phyloP scores from a whole-genome alignment of 1,139 yeast species.

The Suhomyces panamericanus region DNA sequence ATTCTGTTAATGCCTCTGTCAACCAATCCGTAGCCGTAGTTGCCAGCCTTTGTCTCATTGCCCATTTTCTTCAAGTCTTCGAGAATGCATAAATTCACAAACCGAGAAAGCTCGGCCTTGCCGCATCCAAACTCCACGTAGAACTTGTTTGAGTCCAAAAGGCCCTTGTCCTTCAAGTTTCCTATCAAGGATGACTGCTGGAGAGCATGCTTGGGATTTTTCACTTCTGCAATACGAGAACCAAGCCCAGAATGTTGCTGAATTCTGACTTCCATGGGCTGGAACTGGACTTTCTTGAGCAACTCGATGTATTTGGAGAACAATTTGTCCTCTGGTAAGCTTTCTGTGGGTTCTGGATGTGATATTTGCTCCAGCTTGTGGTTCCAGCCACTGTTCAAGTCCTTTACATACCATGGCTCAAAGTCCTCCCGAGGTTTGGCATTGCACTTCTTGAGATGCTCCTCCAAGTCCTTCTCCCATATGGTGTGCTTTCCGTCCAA shows the following conservation, averaged over 20 bases:
- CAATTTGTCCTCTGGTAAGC: slow-evolving; percentile 9
- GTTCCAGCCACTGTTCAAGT: slow-evolving; percentile 32
- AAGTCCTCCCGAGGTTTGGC: slow-evolving; percentile 32
- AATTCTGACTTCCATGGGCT: slow-evolving; percentile 18
- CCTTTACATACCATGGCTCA: slow-evolving; percentile 46
- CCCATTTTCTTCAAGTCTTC: slow-evolving; percentile 19
- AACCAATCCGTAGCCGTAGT: slow-evolving; percentile 57
- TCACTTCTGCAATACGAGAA: slow-evolving; percentile 45
- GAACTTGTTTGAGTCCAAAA: slow-evolving; percentile 39
- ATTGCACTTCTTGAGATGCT: slow-evolving; percentile 66
- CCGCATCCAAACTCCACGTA: slow-evolving; percentile 90
- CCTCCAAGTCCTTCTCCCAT: slow-evolving; percentile 55
- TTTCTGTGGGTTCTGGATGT: slow-evolving; percentile 2
- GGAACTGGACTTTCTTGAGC: slow-evolving; percentile 19
- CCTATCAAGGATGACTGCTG: slow-evolving; percentile 85
- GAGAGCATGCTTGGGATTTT: slow-evolving; percentile 69
- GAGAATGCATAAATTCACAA: slow-evolving; percentile 52
- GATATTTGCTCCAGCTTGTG: too few relatives aligned
- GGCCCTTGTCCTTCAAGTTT: slow-evolving; percentile 49
- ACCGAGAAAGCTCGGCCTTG: slow-evolving; percentile 77
- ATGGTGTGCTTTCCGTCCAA: slow-evolving; percentile 74
- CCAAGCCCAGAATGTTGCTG: slow-evolving; percentile 34
- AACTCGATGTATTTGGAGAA: slow-evolving; percentile 23
- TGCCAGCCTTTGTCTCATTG: not conserved
- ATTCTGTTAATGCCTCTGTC: slow-evolving; percentile 79